Percentiles rank a stretch among this genome's conserved stretches.
Evolutionary conservation across 139 green algal genomes (phyloP).

Genomic region (Ostreobium quekettii): DNA sequence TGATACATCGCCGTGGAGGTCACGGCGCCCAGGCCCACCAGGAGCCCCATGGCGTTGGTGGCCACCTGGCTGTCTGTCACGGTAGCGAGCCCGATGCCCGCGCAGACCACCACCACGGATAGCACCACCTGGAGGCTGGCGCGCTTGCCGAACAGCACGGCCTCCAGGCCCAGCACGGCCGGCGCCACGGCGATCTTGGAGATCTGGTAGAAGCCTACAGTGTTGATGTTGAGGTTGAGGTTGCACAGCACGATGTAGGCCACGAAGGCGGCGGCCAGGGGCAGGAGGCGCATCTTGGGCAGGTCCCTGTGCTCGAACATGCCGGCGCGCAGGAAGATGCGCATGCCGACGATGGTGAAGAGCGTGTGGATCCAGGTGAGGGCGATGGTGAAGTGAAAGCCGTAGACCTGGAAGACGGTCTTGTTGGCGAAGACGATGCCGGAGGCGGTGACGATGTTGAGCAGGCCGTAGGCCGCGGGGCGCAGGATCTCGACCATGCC

Average conservation of each 20-base stretch:
- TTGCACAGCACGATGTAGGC: constrained; percentile 86
- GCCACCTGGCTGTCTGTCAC: constrained; percentile 56
- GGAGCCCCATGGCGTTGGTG: constrained; percentile 45
- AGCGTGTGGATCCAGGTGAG: constrained; percentile 80
- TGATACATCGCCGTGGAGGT: constrained; percentile 74
- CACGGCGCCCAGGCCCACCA: constrained; percentile 53
- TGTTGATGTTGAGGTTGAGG: constrained; percentile 80
- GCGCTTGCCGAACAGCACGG: constrained; percentile 44
- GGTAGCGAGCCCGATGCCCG: constrained; percentile 69
- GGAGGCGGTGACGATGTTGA: constrained; percentile 50
- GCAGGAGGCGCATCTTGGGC: constrained; percentile 33
- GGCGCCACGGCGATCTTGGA: constrained; percentile 80
- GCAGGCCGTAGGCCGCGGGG: constrained; percentile 45
- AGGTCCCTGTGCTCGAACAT: constrained; percentile 59
- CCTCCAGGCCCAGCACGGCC: constrained; percentile 67
- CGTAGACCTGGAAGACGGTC: constrained; percentile 52
- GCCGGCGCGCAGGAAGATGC: constrained; percentile 16
- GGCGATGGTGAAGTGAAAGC: constrained; percentile 67
- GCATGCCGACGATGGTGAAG: constrained; percentile 52
- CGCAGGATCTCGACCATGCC: too few species aligned
- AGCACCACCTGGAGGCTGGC: constrained; percentile 39
- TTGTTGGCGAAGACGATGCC: constrained; percentile 89
- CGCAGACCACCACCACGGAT: constrained; percentile 58
- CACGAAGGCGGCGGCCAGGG: constrained; percentile 68
- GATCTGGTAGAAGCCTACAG: constrained; percentile 78